These are phyloP conservation scores for Vigna reflexopilosa DNA, from an alignment of 306 rosid genomes.

Conservation along the genomic window DNA sequence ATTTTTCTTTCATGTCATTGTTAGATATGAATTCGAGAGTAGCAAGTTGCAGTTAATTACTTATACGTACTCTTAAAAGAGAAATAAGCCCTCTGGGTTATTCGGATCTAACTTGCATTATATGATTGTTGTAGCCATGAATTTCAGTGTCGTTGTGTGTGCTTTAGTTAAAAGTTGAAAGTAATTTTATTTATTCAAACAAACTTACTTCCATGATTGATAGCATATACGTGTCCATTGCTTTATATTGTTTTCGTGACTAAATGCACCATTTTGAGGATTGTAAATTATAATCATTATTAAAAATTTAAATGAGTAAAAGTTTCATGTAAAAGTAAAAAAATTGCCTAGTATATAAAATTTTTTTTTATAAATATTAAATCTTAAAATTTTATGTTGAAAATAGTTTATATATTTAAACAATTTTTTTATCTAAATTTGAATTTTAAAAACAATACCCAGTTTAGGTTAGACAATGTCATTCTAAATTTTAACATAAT, in stretches of 20 bases:
- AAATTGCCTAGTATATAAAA: no score
- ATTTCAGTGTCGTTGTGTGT: slow-evolving; percentile 5
- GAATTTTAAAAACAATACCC: no score
- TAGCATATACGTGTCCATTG: background rate
- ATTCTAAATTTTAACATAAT: no score
- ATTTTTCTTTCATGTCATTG: slow-evolving; percentile 12
- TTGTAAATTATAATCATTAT: no score
- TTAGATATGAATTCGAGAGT: slow-evolving; percentile 9
- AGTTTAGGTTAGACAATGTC: no score
- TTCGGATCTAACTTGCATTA: background rate
- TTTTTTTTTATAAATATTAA: no score
- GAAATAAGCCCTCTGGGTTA: background rate
- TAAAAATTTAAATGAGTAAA: no score
- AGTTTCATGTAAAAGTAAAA: background rate
- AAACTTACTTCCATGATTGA: background rate
- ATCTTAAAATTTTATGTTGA: no score
- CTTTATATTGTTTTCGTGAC: background rate
- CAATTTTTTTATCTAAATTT: no score
- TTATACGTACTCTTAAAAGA: background rate
- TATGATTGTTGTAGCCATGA: background rate
- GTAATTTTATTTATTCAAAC: background rate
- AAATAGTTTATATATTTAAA: no score
- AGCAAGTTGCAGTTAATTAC: slow-evolving; percentile 11
- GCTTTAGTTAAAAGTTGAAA: background rate
- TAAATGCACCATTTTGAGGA: no score